phyloP scores from a whole-genome alignment of 2,329 filamentous ascomycete species.

The Ceratocystis eucalypticola region DNA sequence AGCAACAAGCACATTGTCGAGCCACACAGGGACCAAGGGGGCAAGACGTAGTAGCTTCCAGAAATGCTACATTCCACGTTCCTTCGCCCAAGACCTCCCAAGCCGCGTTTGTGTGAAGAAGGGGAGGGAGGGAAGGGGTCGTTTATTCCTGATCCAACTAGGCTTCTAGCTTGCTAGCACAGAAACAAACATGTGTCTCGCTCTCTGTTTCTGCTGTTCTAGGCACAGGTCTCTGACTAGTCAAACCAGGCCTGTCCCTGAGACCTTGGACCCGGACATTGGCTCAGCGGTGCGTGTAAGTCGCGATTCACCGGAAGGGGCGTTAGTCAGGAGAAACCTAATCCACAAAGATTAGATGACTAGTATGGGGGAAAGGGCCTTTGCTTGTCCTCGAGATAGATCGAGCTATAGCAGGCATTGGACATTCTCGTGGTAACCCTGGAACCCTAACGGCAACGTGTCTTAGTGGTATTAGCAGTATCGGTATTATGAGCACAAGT shows the following conservation, averaged over 20 bases:
- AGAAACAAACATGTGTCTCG: not conserved
- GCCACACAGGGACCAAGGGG: too few species aligned
- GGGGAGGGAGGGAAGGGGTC: not conserved
- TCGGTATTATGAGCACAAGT: too few species aligned
- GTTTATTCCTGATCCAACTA: not conserved
- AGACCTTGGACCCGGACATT: not conserved
- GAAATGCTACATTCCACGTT: not conserved
- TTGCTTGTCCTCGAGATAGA: too few species aligned
- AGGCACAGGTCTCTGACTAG: not conserved
- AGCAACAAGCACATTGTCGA: too few species aligned
- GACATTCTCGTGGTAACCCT: too few species aligned
- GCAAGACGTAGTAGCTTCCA: not conserved
- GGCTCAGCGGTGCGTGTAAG: not conserved
- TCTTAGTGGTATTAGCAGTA: too few species aligned
- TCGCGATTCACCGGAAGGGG: not conserved
- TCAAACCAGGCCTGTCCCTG: not conserved
- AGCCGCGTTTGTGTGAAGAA: not conserved
- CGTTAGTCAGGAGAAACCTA: not conserved
- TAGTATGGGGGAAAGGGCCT: too few species aligned
- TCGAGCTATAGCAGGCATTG: too few species aligned
- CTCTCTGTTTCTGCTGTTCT: not conserved
- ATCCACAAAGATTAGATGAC: too few species aligned
- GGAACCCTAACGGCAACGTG: too few species aligned
- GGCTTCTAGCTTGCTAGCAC: not conserved
- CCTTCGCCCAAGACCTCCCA: not conserved